Percentiles rank a stretch among this genome's conserved stretches.
Conservation (phyloP, 441 rosid genomes). For the Melastoma candidum region DNA sequence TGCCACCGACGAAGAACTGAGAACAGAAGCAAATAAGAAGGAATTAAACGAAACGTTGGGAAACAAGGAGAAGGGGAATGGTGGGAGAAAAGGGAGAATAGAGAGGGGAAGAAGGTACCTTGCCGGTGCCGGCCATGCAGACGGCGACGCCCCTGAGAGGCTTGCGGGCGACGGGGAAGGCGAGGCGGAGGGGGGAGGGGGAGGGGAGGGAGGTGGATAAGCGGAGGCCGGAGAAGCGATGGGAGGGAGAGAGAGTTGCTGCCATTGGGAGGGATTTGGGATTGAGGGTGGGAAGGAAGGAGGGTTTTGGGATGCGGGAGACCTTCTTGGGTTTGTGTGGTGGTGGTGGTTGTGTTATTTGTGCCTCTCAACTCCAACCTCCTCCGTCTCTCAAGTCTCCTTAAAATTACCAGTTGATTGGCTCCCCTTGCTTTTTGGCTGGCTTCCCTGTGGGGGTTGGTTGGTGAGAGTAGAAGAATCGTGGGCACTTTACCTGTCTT, state of each 20-base stretch:
- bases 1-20: conserved; percentile 99
- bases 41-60: not conserved
- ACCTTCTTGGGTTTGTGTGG: conserved; percentile 11
- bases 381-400: conserved; percentile 8
- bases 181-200: conserved; percentile 40
- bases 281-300: conserved; percentile 16
- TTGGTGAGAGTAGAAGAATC: too few relatives aligned
- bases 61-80: conserved; percentile 1
- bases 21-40: not conserved
- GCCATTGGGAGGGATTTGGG: conserved; percentile 4
- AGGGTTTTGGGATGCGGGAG: conserved; percentile 28
- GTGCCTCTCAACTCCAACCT: too few relatives aligned
- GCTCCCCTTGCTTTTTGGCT: too few relatives aligned
- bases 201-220: conserved; percentile 33
- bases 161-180: conserved; percentile 38
- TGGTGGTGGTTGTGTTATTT: too few relatives aligned
- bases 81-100: not conserved
- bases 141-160: conserved; percentile 43
- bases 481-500: too few relatives aligned
- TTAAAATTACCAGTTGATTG: not conserved
- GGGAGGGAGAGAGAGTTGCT: conserved; percentile 23
- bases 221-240: conserved; percentile 61
- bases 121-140: conserved; percentile 88
- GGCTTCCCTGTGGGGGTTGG: too few relatives aligned
- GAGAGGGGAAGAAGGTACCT: conserved; percentile 27